Conservation (phyloP, 768 basidiomycete genomes). For the Lactarius evosmus region DNA sequence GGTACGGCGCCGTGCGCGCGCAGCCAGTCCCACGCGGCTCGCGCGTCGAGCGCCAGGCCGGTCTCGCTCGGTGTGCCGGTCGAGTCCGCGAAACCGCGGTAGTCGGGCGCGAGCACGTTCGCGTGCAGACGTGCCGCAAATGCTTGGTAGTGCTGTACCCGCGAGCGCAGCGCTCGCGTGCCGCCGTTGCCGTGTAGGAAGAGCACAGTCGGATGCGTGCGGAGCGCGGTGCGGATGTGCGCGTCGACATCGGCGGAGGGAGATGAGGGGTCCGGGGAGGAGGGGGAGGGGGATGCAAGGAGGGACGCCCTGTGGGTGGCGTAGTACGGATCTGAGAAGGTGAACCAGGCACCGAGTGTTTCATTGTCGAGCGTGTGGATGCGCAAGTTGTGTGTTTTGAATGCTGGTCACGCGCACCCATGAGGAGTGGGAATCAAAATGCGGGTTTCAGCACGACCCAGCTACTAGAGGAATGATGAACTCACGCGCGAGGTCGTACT, state of each 20-base stretch:
- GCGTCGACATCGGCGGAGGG: constrained; percentile 35
- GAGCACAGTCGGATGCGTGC: constrained; percentile 68
- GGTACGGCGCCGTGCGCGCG: constrained; percentile 52
- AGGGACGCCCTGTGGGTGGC: constrained; percentile 32
- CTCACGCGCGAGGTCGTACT: constrained; percentile 79
- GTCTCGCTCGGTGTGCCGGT: constrained; percentile 70
- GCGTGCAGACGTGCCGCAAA: constrained; percentile 62
- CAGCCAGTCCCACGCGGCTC: constrained; percentile 80
- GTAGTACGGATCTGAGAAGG: constrained; percentile 66
- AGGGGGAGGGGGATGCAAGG: constrained; percentile 39
- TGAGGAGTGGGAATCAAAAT: neutral
- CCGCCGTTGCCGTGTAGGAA: constrained; percentile 91
- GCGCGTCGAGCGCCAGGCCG: constrained; percentile 71
- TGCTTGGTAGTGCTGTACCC: constrained; percentile 65
- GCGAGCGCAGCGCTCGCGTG: constrained; percentile 63
- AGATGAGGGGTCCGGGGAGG: constrained; percentile 35
- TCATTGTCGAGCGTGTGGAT: constrained; percentile 75
- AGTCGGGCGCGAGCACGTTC: constrained; percentile 86
- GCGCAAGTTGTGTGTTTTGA: constrained; percentile 67
- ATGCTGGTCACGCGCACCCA: constrained; percentile 9
- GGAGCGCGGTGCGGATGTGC: constrained; percentile 53
- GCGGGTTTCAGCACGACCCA: neutral
- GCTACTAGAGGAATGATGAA: constrained; percentile 10
- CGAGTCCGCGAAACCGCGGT: constrained; percentile 90
- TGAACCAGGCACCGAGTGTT: constrained; percentile 82